Evolutionary conservation across 164 flowering plant species (phyloP), one percentile per base, ranked within the genome.

Genomic region (Piper betle): DNA sequence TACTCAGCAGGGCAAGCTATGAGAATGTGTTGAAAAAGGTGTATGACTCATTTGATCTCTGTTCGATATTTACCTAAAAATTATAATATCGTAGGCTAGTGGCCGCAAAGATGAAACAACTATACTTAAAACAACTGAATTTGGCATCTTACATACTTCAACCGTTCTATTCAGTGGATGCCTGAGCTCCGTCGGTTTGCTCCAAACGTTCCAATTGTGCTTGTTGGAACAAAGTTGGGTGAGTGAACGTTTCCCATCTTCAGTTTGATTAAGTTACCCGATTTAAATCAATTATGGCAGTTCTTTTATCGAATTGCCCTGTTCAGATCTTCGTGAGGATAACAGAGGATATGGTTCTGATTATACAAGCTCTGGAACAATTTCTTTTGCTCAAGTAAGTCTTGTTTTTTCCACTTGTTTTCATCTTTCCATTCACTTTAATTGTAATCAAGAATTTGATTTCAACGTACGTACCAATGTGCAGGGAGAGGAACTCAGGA

Each of bases 11-110:
- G 69, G 96, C 99, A 52, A 91, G 99, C 78, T 94, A 91, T 74
- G 99, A 94, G 72, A 94, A 94, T 87, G 93, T 94, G 61, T 91
- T 91, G 39, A 94, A 94, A 80, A 94, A 94, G 99, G 99, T 88
- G 75, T 19, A 59, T 3, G 5, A 62, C 17, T 38, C 4, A 19
- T 38, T 53, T 25, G 25, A 15, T 20, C 9, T 8, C 53, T 61
- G 48, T 37, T 16, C 4, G 13, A 0, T 63, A n/a, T 46, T 46
- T 25, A 25, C 33, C 33, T 25, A 25, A 46, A 46, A 2, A 46
- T 46, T 15, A 6, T 15, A 10, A 3, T 15, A 46, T 46, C 50
- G 10, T 3, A 2, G 50, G 50, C 50, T 46, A 46, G 57, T 25
- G 58, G 6, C 12, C 25, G 39, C 25, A 55, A 55, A 39, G 46